Evolutionary conservation across 768 basidiomycete species (phyloP).

Genomic region (Trametes meyenii): DNA sequence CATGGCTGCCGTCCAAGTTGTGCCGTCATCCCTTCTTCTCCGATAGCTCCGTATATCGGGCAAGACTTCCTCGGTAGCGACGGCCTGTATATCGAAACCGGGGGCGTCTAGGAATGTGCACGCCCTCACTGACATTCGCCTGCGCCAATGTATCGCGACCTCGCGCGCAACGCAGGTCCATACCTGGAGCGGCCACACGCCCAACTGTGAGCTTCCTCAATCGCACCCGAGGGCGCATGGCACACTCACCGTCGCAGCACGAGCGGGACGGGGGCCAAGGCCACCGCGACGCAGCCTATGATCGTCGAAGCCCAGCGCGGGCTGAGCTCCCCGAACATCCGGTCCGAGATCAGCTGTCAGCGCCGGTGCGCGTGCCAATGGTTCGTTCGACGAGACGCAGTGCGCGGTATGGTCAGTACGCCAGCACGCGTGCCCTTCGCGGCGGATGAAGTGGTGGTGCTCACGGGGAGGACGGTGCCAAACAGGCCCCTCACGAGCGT

Average conservation of each 20-base stretch:
- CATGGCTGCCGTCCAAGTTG: too few species aligned
- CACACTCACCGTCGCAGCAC: constrained; percentile 25
- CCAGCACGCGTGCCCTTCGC: too few species aligned
- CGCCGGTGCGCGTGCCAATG: too few species aligned
- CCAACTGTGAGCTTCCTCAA: too few species aligned
- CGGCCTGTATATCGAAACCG: too few species aligned
- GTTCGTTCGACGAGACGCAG: not conserved
- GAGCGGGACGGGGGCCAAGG: constrained; percentile 47
- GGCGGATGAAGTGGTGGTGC: not conserved
- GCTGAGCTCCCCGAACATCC: constrained; percentile 54
- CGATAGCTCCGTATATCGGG: not conserved
- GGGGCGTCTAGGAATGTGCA: too few species aligned
- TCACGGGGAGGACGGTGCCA: constrained; percentile 39
- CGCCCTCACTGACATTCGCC: too few species aligned
- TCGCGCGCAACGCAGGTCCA: constrained; percentile 16
- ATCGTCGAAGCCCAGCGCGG: constrained; percentile 63
- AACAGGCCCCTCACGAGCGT: constrained; percentile 56
- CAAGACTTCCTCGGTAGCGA: too few species aligned
- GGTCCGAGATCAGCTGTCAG: constrained; percentile 56
- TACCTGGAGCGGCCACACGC: not conserved
- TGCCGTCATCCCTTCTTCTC: too few species aligned
- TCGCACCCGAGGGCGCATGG: too few species aligned
- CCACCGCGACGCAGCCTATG: constrained; percentile 52
- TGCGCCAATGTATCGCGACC: constrained; percentile 2
- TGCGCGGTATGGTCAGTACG: too few species aligned